Percentiles rank a stretch among this genome's conserved stretches.
Conservation (phyloP, 2,329 filamentous ascomycete genomes). For the Colletotrichum tropicicola region DNA sequence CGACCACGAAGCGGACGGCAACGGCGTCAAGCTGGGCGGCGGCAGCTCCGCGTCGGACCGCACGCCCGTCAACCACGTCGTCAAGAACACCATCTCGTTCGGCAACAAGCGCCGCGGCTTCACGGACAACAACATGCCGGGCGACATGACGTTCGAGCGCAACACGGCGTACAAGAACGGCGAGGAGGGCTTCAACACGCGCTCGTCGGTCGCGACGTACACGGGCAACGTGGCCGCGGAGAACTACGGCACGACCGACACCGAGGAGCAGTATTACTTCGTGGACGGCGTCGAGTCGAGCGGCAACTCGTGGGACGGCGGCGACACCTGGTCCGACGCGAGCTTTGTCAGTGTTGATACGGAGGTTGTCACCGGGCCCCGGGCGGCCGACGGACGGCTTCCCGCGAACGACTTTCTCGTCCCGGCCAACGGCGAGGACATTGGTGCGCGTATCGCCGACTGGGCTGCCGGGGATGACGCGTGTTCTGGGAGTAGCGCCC, state of each 20-base stretch:
- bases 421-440: neutral
- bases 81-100: conserved; percentile 54
- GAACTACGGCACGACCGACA: conserved; percentile 6
- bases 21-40: conserved; percentile 56
- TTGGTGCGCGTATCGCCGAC: neutral
- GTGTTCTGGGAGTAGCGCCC: neutral
- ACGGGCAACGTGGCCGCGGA: conserved; percentile 11
- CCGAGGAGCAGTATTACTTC: neutral
- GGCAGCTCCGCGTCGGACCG: conserved; percentile 41
- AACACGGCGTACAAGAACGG: conserved; percentile 56
- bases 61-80: conserved; percentile 49
- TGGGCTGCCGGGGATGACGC: neutral
- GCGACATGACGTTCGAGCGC: conserved; percentile 46
- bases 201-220: conserved; percentile 30
- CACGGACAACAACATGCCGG: conserved; percentile 54
- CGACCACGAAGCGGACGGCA: conserved; percentile 52
- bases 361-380: neutral
- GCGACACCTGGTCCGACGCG: neutral
- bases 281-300: neutral
- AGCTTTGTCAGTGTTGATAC: neutral
- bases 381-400: neutral
- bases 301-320: conserved; percentile 13
- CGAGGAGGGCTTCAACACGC: conserved; percentile 49
- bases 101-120: conserved; percentile 52
- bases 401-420: neutral